Conservation (phyloP, 768 basidiomycete species). For the Tricholoma saponaceum region DNA sequence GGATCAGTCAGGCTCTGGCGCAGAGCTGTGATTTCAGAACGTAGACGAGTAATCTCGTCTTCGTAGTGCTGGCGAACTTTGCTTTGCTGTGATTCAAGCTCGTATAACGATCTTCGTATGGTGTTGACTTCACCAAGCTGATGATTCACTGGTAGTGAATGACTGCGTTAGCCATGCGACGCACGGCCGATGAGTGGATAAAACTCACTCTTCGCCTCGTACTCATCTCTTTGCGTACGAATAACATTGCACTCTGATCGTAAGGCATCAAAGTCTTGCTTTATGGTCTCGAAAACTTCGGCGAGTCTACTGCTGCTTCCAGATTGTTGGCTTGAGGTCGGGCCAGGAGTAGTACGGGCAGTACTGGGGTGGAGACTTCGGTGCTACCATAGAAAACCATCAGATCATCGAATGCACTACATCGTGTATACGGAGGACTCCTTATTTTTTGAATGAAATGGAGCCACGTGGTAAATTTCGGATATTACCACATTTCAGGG, state of each 20-base stretch:
- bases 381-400: slow-evolving; percentile 1
- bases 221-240: slow-evolving; percentile 85
- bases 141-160: slow-evolving; percentile 46
- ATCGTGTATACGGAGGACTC: too few relatives aligned
- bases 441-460: background rate
- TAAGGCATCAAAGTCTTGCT: slow-evolving; percentile 74
- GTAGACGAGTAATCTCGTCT: slow-evolving; percentile 70
- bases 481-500: background rate
- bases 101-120: slow-evolving; percentile 87
- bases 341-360: slow-evolving; percentile 4
- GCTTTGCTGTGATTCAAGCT: slow-evolving; percentile 84
- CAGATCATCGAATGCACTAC: background rate
- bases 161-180: background rate
- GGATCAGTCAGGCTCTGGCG: slow-evolving; percentile 14
- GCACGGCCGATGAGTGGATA: background rate
- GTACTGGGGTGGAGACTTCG: slow-evolving; percentile 5
- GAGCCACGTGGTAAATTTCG: background rate
- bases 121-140: slow-evolving; percentile 90
- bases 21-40: slow-evolving; percentile 55
- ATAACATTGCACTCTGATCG: slow-evolving; percentile 50
- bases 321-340: slow-evolving; percentile 39
- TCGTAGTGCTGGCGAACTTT: slow-evolving; percentile 88
- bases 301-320: slow-evolving; percentile 39
- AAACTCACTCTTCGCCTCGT: slow-evolving; percentile 77
- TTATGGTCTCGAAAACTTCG: slow-evolving; percentile 74